Conservation (phyloP, 164 flowering plant genomes). For the Litsea cubeba region DNA sequence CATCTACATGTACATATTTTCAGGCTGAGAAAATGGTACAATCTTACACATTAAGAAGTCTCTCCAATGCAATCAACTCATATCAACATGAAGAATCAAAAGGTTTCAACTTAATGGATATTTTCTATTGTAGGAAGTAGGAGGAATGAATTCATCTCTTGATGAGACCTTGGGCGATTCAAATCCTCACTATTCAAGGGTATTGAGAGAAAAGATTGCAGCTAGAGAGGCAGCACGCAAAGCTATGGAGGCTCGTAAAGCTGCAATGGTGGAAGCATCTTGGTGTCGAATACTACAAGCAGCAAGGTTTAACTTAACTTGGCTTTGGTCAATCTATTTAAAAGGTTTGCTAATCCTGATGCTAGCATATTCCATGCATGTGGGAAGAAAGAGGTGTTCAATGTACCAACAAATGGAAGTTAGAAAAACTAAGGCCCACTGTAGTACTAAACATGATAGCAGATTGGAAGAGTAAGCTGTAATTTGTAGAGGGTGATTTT, state of each 20-base stretch:
- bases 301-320: conserved; percentile 53
- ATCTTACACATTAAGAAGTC: too few species aligned
- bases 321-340: neutral
- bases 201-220: conserved; percentile 83
- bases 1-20: too few species aligned
- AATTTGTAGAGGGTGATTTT: too few species aligned
- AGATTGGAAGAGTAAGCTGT: too few species aligned
- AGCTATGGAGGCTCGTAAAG: conserved; percentile 88
- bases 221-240: conserved; percentile 73
- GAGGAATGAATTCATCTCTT: conserved; percentile 84
- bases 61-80: too few species aligned
- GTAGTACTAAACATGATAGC: too few species aligned
- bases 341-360: neutral
- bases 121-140: conserved; percentile 54
- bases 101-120: neutral
- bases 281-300: conserved; percentile 91
- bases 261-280: conserved; percentile 96
- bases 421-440: too few species aligned
- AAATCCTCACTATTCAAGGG: conserved; percentile 82
- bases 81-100: too few species aligned
- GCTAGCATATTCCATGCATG: too few species aligned
- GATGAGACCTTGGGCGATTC: conserved; percentile 85
- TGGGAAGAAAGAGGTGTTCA: too few species aligned
- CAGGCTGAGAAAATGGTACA: too few species aligned
- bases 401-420: too few species aligned